Evolutionary conservation across 2,329 filamentous ascomycete genomes (phyloP).

Genomic region (Botryotinia narcissicola): DNA sequence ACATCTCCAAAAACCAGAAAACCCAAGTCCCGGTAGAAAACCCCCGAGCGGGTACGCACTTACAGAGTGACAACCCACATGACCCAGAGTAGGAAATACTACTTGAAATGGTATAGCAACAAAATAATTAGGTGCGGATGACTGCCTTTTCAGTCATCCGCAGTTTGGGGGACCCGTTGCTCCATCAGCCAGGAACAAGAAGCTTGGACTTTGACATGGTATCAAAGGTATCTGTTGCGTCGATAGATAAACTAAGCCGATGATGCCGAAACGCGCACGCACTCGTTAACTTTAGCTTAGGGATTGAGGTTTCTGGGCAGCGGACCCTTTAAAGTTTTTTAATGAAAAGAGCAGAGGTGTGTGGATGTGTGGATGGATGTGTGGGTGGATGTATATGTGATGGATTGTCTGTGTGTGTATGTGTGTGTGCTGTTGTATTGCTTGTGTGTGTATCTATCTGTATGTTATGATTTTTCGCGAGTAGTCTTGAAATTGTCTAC

Average conservation of each 20-base stretch:
- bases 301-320: background rate
- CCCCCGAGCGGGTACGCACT: background rate
- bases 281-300: background rate
- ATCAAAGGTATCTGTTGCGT: background rate
- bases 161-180: background rate
- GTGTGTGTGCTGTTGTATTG: too few species aligned
- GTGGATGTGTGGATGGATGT: background rate
- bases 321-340: background rate
- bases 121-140: background rate
- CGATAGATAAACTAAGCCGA: background rate
- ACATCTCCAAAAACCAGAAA: background rate
- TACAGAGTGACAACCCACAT: background rate
- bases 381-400: background rate
- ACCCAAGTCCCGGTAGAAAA: background rate
- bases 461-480: background rate
- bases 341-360: background rate
- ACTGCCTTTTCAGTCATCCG: background rate
- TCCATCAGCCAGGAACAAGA: conserved; percentile 9
- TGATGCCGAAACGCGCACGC: background rate
- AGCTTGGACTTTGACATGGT: background rate
- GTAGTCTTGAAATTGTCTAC: background rate
- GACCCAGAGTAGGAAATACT: background rate
- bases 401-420: background rate
- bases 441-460: background rate
- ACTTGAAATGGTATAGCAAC: background rate